Percentiles rank a stretch among this genome's conserved stretches.
Evolutionary conservation across 78 protist genomes (phyloP).

Genomic region (Guillardia theta): DNA sequence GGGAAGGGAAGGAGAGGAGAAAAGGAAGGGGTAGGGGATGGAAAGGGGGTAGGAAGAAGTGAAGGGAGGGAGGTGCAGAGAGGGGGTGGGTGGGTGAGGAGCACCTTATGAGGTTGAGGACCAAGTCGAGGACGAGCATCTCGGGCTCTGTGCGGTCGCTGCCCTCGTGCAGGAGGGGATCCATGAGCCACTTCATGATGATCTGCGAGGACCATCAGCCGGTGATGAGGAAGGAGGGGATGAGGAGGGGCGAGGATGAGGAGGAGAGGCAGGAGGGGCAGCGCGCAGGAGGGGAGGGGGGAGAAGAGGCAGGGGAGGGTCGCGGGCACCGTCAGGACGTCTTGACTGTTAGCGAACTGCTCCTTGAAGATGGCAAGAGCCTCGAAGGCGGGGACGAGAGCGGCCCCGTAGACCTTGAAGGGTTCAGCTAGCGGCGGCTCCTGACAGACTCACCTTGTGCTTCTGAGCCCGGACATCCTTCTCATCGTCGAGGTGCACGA

Average conservation of each 20-base stretch:
- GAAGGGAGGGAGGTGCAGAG: too few species aligned
- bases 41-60: too few species aligned
- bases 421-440: neutral
- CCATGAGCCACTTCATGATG: conserved; percentile 27
- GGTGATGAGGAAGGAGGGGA: too few species aligned
- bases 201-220: neutral
- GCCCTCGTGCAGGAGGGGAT: neutral
- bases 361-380: neutral
- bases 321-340: neutral
- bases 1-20: too few species aligned
- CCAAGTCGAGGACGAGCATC: neutral
- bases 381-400: neutral
- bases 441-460: neutral
- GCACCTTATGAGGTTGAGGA: neutral
- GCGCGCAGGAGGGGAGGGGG: too few species aligned
- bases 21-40: too few species aligned
- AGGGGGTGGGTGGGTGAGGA: too few species aligned
- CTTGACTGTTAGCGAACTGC: neutral
- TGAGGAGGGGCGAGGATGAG: too few species aligned
- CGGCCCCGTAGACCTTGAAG: neutral
- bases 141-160: neutral
- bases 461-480: neutral
- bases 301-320: too few species aligned
- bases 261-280: too few species aligned
- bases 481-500: neutral